Evolutionary conservation across 2,329 filamentous ascomycete genomes (phyloP), one percentile per base, ranked within the genome.

Genomic region (Aschersonia sp.): DNA sequence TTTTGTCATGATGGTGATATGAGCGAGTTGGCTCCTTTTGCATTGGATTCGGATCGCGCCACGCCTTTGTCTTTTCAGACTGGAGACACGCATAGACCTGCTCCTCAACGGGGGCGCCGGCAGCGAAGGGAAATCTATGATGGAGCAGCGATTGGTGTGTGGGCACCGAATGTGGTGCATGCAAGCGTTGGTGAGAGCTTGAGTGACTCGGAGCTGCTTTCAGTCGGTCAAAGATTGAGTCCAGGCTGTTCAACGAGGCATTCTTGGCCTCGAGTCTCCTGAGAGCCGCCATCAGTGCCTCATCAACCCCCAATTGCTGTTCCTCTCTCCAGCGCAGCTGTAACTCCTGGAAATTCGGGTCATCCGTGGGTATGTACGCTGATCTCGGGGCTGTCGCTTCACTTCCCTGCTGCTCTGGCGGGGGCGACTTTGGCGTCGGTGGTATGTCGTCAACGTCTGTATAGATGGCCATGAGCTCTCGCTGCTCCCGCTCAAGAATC

Each of bases 401-500:
- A 40, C 53, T 48, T 3, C 53, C 49, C 10, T 54, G 51, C 31
- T 43, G 48, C 53, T 70, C 69, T 5, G 57, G 61, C 1, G 60
- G 59, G 0, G 77, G 76, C 9, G 75, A 79, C 55, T 74, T 74
- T 9, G 77, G 75, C 3, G 74, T 73, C 2, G 70, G 64, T 2
- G 77, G 77, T 45, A 80, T 78, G 51, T 80, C 75, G 3, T 69
- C 65, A 1, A 64, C 56, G 45, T 72, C 70, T 2, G 71, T 70
- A 55, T 81, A 81, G 43, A 79, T 66, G n/a, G 67, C 74, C 73
- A 83, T 78, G 35, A 83, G 67, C 55, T 80, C 77, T 9, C 68
- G 68, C 44, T 71, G 72, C 56, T 82, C 78, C 30, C 78, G 73
- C 44, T 75, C 70, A 5, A 69, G 66, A 58, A 80, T 80, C 30